Percentiles rank a stretch among this genome's conserved stretches.
These are phyloP conservation scores for Tylopilus felleus DNA, from an alignment of 768 basidiomycete species.

Conservation along the genomic window DNA sequence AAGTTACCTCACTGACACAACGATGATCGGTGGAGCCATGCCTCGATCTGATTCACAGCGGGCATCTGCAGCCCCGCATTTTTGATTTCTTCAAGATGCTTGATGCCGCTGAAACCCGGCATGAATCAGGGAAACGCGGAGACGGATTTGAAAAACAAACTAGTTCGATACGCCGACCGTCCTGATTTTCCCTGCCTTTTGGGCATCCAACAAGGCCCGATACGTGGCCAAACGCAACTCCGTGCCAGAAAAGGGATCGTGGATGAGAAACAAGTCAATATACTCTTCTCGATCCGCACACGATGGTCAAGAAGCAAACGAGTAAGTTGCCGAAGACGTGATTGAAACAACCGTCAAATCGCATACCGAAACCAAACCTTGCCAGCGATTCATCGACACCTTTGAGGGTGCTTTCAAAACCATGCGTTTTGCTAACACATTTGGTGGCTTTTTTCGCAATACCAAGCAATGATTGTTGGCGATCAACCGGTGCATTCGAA, in stretches of 20 bases:
- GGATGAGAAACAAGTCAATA: constrained; percentile 76
- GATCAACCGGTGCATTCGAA: neutral
- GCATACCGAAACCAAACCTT: constrained; percentile 56
- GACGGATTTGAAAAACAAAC: constrained; percentile 38
- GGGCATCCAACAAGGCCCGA: constrained; percentile 63
- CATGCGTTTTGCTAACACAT: constrained; percentile 52
- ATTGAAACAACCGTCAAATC: neutral
- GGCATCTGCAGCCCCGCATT: constrained; percentile 61
- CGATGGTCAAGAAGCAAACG: neutral
- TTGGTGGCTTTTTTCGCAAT: constrained; percentile 55
- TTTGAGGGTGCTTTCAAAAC: constrained; percentile 56
- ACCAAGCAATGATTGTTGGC: constrained; percentile 3
- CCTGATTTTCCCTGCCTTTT: constrained; percentile 60
- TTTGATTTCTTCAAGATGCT: constrained; percentile 73
- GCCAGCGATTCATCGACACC: constrained; percentile 60
- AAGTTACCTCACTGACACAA: constrained; percentile 4
- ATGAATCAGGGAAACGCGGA: neutral
- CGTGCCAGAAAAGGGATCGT: constrained; percentile 64
- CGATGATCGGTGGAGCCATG: constrained; percentile 22
- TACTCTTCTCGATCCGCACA: constrained; percentile 39
- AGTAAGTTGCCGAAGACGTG: constrained; percentile 9
- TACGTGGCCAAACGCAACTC: constrained; percentile 68
- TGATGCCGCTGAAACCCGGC: constrained; percentile 48
- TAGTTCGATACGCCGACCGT: constrained; percentile 84
- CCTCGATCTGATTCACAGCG: constrained; percentile 82